Base-by-base conservation (phyloP, 805 yeast species). In the Maudiozyma turicensis region DNA sequence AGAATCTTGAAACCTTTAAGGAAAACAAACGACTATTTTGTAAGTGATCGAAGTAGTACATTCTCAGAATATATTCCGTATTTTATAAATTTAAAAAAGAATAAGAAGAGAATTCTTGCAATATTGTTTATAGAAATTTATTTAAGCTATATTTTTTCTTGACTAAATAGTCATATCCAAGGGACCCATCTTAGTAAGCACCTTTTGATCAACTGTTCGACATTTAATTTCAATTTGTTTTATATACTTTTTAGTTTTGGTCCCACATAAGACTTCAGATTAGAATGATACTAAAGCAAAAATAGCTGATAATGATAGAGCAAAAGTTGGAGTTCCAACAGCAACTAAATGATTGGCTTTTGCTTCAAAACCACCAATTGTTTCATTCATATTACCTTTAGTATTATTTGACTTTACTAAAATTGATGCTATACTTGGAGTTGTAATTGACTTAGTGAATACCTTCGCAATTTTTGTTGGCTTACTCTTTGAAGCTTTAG, bases 321-420 rank as follows among this genome's bases (percentile, higher is more conserved):
- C 38, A 35, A 35, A 6, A n/a, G 38, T 15, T 2, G 38, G 38
- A 9, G 8, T 15, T n/a, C 38, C 15, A 15, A 11, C 8, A 11
- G 13, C 20, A 35, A 14, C 38, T 35, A 35, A 35, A 35, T 35
- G 38, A 15, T 35, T 35, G 11, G 55, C 52, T 28, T 54, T 56
- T 9, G 54, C 56, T 26, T 45, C 45, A 33, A 42, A 30, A 8
- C 20, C 46, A 6, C 43, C 43, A 14, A 15, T 10, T 14, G 44
- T 43, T 20, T 28, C 14, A 35, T 30, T 45, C 5, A 33, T 28
- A 8, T 34, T 26, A 38, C 31, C 40, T 26, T 34, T 34, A 29
- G 50, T 41, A 13, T 7, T 20, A 34, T 30, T 45, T 26, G 37
- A 29, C 29, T 9, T 35, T 11, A 11, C 26, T 31, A n/a, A 13